Base-by-base conservation (phyloP, 1,139 yeast species). In the Lodderomyces theae region DNA sequence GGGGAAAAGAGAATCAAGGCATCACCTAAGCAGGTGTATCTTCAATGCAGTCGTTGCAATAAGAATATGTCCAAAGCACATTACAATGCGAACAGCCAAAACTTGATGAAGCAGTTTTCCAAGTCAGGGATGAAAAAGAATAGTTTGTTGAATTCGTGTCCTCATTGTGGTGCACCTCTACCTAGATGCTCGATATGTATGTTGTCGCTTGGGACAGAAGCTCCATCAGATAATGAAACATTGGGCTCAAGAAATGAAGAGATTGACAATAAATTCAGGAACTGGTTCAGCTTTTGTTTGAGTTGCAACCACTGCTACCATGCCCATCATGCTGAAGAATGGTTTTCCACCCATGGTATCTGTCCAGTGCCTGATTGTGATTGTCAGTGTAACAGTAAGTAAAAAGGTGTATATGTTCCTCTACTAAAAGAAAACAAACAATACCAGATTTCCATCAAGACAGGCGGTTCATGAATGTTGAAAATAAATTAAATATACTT, bases 291-390 rank as follows among this genome's bases (percentile, higher is more conserved):
- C 50, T 88, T 88, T 61, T 92, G 98, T 57, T 66, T 92, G 48
- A 79, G 83, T 21, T 92, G 97, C 58, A 87, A 85, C 57, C 97
- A 92, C 56, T 96, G 97, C 1, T 81, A 84, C 74, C 98, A 92
- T 64, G 90, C 95, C 0, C 88, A 84, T 12, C 97, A 92, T 60
- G 97, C 97, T 0, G 89, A 86, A 51, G 95, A 88, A 55, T 92
- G 97, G 97, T 92, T 92, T 57, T 76, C 83, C 15, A 83, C 82
- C 58, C 96, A 90, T 53, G 79, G 77, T 43, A 79, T 86, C 2
- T 92, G 98, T 57, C 97, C 98, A 0, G 96, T 90, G 2, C 96
- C 97, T 0, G 96, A 89, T 40, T 92, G 97, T 54, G 72, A 74
- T 38, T 92, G 97, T 57, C 69, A 80, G 39, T 90, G 97, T 58